Conservation (phyloP, 2,329 filamentous ascomycete genomes). For the Lecanicillium sp. region DNA sequence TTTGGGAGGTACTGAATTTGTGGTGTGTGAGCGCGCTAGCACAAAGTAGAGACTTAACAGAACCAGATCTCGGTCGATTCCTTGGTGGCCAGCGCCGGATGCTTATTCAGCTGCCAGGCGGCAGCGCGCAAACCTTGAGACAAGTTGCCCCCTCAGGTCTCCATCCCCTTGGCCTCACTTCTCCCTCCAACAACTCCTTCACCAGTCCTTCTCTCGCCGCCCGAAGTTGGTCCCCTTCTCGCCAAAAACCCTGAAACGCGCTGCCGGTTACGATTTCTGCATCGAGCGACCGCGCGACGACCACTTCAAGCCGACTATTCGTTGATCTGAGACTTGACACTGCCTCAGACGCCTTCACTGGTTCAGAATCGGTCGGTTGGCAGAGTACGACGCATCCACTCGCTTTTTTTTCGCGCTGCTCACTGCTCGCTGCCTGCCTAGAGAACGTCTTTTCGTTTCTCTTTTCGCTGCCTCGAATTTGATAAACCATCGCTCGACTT, state of each 20-base stretch:
- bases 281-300: slow-evolving; percentile 15
- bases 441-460: slow-evolving; percentile 1
- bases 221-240: slow-evolving; percentile 26
- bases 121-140: too few relatives aligned
- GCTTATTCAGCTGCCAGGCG: too few relatives aligned
- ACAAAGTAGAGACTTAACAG: too few relatives aligned
- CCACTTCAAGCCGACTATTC: slow-evolving; percentile 29
- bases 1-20: too few relatives aligned
- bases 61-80: too few relatives aligned
- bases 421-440: slow-evolving; percentile 1
- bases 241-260: slow-evolving; percentile 11
- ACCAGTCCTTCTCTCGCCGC: slow-evolving; percentile 22
- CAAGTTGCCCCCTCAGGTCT: slow-evolving; percentile 7
- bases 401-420: slow-evolving; percentile 8
- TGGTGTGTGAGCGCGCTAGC: too few relatives aligned
- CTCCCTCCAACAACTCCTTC: slow-evolving; percentile 18
- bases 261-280: slow-evolving; percentile 8
- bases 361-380: slow-evolving; percentile 38
- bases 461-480: not conserved
- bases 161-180: slow-evolving; percentile 12
- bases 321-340: slow-evolving; percentile 27
- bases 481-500: slow-evolving; percentile 1
- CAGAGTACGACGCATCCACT: slow-evolving; percentile 15
- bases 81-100: too few relatives aligned
- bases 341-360: slow-evolving; percentile 58